Percentiles rank a stretch among this genome's conserved stretches.
phyloP scores from a whole-genome alignment of 208 protist genomes.

The Strigomonas oncopelti region DNA sequence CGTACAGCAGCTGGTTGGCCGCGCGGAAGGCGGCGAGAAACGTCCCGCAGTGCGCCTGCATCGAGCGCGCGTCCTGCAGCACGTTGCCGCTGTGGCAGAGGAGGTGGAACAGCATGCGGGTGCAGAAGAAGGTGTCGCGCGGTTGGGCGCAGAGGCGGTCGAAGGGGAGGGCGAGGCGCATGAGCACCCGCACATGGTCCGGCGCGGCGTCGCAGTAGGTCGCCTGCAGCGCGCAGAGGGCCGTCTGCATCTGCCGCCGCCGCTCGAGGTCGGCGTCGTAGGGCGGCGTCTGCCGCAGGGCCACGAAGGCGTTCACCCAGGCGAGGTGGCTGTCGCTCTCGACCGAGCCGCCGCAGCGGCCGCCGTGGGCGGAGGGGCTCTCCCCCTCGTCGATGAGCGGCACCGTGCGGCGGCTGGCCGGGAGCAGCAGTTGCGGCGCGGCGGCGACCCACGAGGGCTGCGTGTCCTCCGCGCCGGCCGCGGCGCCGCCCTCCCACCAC shows the following conservation, averaged over 20 bases:
- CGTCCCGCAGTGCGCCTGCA: slow-evolving; percentile 70
- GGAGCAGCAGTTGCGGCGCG: background rate
- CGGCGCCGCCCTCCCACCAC: slow-evolving; percentile 24
- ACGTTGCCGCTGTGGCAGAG: slow-evolving; percentile 61
- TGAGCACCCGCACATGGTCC: slow-evolving; percentile 49
- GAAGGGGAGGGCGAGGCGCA: slow-evolving; percentile 51
- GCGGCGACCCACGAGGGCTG: background rate
- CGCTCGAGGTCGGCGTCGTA: slow-evolving; percentile 29
- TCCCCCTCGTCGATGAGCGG: slow-evolving; percentile 12
- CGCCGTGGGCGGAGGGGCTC: slow-evolving; percentile 12
- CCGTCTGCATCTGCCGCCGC: slow-evolving; percentile 38
- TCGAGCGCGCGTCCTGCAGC: slow-evolving; percentile 50
- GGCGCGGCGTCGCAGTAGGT: slow-evolving; percentile 47
- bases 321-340: slow-evolving; percentile 17
- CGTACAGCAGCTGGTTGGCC: slow-evolving; percentile 62
- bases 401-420: slow-evolving; percentile 1
- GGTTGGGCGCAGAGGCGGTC: slow-evolving; percentile 40
- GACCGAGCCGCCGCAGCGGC: background rate
- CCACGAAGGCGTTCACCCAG: slow-evolving; percentile 21
- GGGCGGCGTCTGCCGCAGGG: slow-evolving; percentile 22
- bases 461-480: slow-evolving; percentile 19
- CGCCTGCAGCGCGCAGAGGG: slow-evolving; percentile 51
- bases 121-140: slow-evolving; percentile 68
- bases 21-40: slow-evolving; percentile 79
- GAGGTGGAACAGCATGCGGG: slow-evolving; percentile 42